Evolutionary conservation across 352 stramenopile species (phyloP).

Genomic region (Phytopythium chamaehyphon): DNA sequence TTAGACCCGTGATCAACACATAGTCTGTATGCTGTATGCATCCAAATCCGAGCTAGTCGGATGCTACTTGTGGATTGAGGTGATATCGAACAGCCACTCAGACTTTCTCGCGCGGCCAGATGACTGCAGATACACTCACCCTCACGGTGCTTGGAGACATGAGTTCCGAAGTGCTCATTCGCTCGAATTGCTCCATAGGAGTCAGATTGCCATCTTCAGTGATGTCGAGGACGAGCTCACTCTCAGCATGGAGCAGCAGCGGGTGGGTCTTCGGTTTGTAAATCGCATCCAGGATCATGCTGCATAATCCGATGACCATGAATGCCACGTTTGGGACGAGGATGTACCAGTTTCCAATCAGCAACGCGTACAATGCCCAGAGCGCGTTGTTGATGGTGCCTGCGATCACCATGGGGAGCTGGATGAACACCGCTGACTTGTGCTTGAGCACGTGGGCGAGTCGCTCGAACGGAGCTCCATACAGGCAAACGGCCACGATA

Average conservation of each 20-base stretch:
- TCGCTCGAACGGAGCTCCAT: slow-evolving; percentile 34
- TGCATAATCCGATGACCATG: slow-evolving; percentile 20
- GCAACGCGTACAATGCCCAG: slow-evolving; percentile 26
- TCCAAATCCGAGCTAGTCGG: too few species aligned
- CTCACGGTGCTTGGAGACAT: too few species aligned
- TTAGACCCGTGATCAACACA: too few species aligned
- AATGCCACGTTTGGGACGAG: slow-evolving; percentile 25
- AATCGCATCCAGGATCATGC: slow-evolving; percentile 20
- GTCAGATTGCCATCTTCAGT: too few species aligned
- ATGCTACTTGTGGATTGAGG: too few species aligned
- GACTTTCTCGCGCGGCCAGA: too few species aligned
- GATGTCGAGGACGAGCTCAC: too few species aligned
- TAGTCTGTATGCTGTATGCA: too few species aligned
- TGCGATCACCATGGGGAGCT: slow-evolving; percentile 43
- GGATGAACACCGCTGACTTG: slow-evolving; percentile 43
- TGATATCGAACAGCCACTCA: too few species aligned
- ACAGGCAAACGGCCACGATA: slow-evolving; percentile 33
- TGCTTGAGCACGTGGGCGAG: slow-evolving; percentile 31
- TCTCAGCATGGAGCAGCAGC: slow-evolving; percentile 9
- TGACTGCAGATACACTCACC: too few species aligned
- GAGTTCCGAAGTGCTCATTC: too few species aligned
- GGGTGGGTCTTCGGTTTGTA: slow-evolving; percentile 31
- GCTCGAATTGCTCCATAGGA: too few species aligned
- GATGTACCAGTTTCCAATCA: slow-evolving; percentile 34
- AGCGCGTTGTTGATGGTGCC: slow-evolving; percentile 38